phyloP scores from a whole-genome alignment of 139 green algal genomes.

The Yamagishiella unicocca region DNA sequence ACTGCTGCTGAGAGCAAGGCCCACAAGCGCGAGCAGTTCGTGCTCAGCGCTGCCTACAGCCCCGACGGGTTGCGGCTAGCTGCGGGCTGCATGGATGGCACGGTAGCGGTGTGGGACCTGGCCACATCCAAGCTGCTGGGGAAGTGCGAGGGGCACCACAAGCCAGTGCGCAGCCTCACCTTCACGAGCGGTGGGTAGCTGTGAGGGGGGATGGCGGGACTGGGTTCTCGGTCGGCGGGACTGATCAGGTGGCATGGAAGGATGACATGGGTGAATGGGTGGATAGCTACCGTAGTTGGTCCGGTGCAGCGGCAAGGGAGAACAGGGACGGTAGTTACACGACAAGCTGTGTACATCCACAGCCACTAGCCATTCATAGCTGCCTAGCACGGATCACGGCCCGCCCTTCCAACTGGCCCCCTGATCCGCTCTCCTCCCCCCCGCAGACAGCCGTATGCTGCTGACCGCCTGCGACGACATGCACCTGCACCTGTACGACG shows the following conservation, averaged over 20 bases:
- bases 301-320: too few species aligned
- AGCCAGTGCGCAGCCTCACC: slow-evolving; percentile 84
- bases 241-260: too few species aligned
- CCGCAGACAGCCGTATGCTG: slow-evolving; percentile 81
- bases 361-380: too few species aligned
- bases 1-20: slow-evolving; percentile 17
- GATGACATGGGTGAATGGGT: too few species aligned
- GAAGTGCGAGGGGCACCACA: slow-evolving; percentile 85
- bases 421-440: too few species aligned
- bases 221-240: too few species aligned
- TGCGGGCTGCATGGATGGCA: slow-evolving; percentile 84
- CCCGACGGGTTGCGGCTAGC: slow-evolving; percentile 81
- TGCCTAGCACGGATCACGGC: too few species aligned
- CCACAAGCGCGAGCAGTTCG: slow-evolving; percentile 49
- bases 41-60: slow-evolving; percentile 43
- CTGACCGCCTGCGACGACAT: slow-evolving; percentile 94
- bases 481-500: slow-evolving; percentile 92
- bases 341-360: too few species aligned
- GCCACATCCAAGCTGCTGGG: slow-evolving; percentile 71
- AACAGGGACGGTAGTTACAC: too few species aligned
- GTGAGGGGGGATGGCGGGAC: background rate
- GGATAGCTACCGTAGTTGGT: too few species aligned
- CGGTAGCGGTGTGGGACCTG: slow-evolving; percentile 83
- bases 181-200: slow-evolving; percentile 80
- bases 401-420: too few species aligned